phyloP scores from a whole-genome alignment of 2,329 filamentous ascomycete species.

The Periconia digitata region DNA sequence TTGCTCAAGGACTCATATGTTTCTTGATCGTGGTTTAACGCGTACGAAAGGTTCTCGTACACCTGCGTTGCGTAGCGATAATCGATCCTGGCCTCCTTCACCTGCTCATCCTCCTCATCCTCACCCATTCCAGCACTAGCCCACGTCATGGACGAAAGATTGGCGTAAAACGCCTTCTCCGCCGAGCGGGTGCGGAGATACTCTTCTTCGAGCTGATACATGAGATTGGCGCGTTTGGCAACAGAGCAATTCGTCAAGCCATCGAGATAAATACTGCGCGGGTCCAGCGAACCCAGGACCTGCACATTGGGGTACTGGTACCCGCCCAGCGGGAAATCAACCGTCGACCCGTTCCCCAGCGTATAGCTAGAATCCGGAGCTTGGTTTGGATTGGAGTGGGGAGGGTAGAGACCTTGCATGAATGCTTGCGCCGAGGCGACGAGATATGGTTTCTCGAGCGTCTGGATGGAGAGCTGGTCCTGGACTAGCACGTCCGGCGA shows the following conservation, averaged over 20 bases:
- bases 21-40: slow-evolving; percentile 54
- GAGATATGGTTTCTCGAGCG: slow-evolving; percentile 51
- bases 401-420: slow-evolving; percentile 64
- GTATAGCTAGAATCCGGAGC: slow-evolving; percentile 39
- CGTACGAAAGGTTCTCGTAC: slow-evolving; percentile 60
- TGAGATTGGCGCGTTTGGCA: slow-evolving; percentile 38
- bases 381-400: slow-evolving; percentile 38
- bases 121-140: no score
- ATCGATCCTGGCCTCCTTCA: no score
- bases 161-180: slow-evolving; percentile 48
- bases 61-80: slow-evolving; percentile 58
- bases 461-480: slow-evolving; percentile 51
- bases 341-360: slow-evolving; percentile 51
- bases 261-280: slow-evolving; percentile 53
- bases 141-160: no score
- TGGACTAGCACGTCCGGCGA: slow-evolving; percentile 48
- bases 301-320: slow-evolving; percentile 60
- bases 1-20: slow-evolving; percentile 38
- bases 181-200: slow-evolving; percentile 45
- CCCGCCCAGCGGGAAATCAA: slow-evolving; percentile 54
- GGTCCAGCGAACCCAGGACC: slow-evolving; percentile 48
- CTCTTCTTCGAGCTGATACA: slow-evolving; percentile 47
- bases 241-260: slow-evolving; percentile 51
- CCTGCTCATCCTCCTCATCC: slow-evolving; percentile 43
- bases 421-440: slow-evolving; percentile 61